These are phyloP conservation scores for Coffea canephora DNA, from an alignment of 257 asterid genomes.

Conservation along the genomic window DNA sequence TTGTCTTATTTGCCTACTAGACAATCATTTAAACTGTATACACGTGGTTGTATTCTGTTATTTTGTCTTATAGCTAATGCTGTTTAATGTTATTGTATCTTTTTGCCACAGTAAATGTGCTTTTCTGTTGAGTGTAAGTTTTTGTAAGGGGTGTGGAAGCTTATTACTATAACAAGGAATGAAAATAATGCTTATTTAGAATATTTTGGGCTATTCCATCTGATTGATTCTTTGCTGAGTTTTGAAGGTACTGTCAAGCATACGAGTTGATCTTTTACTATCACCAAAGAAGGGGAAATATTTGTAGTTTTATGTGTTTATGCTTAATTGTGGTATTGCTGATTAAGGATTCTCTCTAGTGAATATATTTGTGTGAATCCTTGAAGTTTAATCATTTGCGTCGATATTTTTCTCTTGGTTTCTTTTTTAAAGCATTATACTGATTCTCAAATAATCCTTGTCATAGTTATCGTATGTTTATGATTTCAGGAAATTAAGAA, in stretches of 20 bases:
- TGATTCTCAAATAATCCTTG: background rate
- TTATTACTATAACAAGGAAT: background rate
- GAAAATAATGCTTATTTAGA: background rate
- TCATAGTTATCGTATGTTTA: background rate
- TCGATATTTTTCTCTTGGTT: background rate
- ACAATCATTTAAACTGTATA: background rate
- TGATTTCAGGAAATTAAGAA: conserved; percentile 58
- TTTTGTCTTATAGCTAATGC: background rate
- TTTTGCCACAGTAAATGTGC: background rate
- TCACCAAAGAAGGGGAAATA: background rate
- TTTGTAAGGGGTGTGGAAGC: background rate
- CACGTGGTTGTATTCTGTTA: background rate
- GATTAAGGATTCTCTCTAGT: too few relatives aligned
- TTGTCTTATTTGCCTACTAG: background rate
- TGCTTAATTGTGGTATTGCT: too few relatives aligned
- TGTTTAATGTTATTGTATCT: background rate
- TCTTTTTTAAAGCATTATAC: background rate
- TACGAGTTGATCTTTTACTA: background rate
- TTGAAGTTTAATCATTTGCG: background rate
- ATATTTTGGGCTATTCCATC: background rate
- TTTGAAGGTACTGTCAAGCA: background rate
- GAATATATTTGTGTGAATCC: too few relatives aligned
- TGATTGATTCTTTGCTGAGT: background rate
- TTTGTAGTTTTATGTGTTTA: too few relatives aligned
- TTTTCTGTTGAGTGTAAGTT: background rate